A percentile compares a stretch with the other conserved stretches of the same genome.
These are phyloP conservation scores for Euphorbia lathyris DNA, from an alignment of 345 rosid species.

Conservation along the genomic window DNA sequence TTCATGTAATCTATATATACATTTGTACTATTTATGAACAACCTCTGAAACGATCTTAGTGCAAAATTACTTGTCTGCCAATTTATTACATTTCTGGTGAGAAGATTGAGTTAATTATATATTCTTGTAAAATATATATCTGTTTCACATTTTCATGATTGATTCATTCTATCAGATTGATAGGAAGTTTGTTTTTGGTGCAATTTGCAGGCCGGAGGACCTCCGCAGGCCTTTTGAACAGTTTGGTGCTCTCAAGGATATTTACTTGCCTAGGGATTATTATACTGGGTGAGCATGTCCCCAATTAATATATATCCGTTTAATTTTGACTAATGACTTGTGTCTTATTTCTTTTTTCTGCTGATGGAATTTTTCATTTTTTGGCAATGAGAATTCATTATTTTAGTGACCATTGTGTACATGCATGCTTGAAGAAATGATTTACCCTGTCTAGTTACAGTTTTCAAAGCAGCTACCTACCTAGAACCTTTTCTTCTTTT, in stretches of 20 bases:
- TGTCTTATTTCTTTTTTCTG: not conserved
- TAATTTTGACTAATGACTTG: not conserved
- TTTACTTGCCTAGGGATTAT: conserved; percentile 90
- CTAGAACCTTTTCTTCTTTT: not conserved
- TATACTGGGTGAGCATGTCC: conserved; percentile 70
- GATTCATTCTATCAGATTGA: not conserved
- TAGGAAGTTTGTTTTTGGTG: not conserved
- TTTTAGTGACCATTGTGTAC: not conserved
- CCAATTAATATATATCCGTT: not conserved
- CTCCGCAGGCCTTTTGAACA: conserved; percentile 73
- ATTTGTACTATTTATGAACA: not conserved
- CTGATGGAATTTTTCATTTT: not conserved
- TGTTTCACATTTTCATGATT: no score
- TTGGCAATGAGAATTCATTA: not conserved
- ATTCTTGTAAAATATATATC: not conserved
- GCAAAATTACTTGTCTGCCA: not conserved
- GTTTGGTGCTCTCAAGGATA: conserved; percentile 85
- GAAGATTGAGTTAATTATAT: not conserved
- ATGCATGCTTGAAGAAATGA: conserved; percentile 1
- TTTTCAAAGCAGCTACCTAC: not conserved
- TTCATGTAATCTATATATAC: no score
- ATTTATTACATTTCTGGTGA: not conserved
- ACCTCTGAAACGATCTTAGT: not conserved
- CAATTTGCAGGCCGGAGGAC: conserved; percentile 71
- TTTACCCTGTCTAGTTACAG: not conserved